A percentile compares a stretch with the other conserved stretches of the same genome.
phyloP scores from a whole-genome alignment of 306 rosid species.

The Lithocarpus polystachyus region DNA sequence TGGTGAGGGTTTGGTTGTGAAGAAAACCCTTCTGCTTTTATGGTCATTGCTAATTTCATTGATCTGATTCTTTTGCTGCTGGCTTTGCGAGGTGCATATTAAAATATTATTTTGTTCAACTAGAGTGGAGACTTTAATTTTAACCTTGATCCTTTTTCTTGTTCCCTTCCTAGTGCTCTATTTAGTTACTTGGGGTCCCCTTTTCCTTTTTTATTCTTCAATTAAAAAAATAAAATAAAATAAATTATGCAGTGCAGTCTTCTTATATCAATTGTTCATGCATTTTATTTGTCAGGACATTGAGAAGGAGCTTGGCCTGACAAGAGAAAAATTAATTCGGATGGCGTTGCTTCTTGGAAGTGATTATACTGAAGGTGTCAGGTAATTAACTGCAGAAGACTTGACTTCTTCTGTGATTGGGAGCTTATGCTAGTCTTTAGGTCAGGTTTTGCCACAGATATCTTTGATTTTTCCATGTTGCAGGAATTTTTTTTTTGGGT shows the following conservation, averaged over 20 bases:
- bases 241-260: background rate
- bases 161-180: background rate
- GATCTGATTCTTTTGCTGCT: background rate
- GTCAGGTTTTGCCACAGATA: constrained; percentile 8
- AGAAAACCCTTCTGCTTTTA: background rate
- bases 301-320: constrained; percentile 89
- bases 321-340: constrained; percentile 70
- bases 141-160: background rate
- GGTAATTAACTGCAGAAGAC: constrained; percentile 41
- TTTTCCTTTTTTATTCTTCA: background rate
- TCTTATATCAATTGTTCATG: background rate
- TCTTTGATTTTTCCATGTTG: background rate
- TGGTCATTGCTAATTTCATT: background rate
- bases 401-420: constrained; percentile 15
- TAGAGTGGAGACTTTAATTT: background rate
- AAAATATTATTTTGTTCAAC: background rate
- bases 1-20: no score
- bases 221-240: no score
- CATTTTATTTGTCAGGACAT: constrained; percentile 54
- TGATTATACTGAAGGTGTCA: constrained; percentile 96
- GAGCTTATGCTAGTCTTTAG: constrained; percentile 26
- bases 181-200: background rate
- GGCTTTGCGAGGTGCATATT: background rate
- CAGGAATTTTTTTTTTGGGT: background rate
- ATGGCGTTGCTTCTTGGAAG: constrained; percentile 96